Evolutionary conservation across 192 early-diverging fungal genomes (phyloP).

Genomic region (Pilobolus umbonatus): DNA sequence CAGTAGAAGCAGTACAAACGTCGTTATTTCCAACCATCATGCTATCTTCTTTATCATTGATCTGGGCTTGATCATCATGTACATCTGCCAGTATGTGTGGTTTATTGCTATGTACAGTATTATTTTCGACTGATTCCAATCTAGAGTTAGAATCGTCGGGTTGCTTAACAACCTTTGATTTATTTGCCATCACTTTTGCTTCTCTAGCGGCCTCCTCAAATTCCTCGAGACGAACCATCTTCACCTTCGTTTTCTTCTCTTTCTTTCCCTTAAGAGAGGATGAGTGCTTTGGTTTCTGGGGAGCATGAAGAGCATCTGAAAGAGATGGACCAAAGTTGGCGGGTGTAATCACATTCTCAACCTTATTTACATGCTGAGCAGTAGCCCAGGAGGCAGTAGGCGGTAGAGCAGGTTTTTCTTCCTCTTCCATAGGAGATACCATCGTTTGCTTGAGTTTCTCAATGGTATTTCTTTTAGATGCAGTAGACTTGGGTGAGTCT

Average conservation of each 20-base stretch:
- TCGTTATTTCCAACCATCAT: too few species aligned
- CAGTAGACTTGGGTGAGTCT: not conserved
- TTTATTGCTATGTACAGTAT: too few species aligned
- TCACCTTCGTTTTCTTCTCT: slow-evolving; percentile 27
- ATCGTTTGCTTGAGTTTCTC: not conserved
- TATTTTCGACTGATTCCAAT: too few species aligned
- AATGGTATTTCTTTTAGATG: not conserved
- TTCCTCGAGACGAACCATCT: slow-evolving; percentile 28
- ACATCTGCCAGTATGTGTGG: too few species aligned
- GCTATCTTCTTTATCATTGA: too few species aligned
- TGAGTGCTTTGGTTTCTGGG: slow-evolving; percentile 36
- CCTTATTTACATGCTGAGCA: not conserved
- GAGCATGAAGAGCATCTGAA: slow-evolving; percentile 29
- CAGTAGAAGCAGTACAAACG: too few species aligned
- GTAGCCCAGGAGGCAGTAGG: slow-evolving; percentile 60
- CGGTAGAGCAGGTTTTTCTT: slow-evolving; percentile 43
- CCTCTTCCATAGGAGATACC: not conserved
- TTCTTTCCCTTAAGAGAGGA: slow-evolving; percentile 23
- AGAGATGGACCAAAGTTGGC: slow-evolving; percentile 36
- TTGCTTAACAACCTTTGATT: not conserved
- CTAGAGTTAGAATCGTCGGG: too few species aligned
- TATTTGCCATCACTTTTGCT: slow-evolving; percentile 2
- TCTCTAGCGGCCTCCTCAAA: slow-evolving; percentile 21
- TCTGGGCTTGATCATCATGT: too few species aligned
- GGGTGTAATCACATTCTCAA: slow-evolving; percentile 26